Base-by-base conservation (phyloP, 1,139 yeast genomes). In the Candida tropicalis region DNA sequence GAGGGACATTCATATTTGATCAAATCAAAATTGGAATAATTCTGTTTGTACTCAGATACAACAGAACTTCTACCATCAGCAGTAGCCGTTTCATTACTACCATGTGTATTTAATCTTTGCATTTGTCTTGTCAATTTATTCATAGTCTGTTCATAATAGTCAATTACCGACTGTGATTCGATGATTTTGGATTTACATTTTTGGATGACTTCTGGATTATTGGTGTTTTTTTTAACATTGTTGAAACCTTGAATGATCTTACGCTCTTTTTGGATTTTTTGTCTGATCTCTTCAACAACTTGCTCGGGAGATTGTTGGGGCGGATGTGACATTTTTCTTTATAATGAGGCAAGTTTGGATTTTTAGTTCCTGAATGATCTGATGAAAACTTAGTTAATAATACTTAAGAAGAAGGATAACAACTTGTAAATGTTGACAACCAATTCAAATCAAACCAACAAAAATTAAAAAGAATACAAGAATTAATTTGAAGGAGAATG, bases 1-100 rank as follows among this genome's bases (percentile, higher is more conserved):
- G 96, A 87, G 0, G 97, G 97, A 54, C 97, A 88, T 56, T 93
- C 97, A 60, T 89, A 90, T 56, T 90, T 90, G 61, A 89, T 78
- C 48, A 93, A 71, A 62, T 93, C 99, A 55, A 91, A 69, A 28
- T 88, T 73, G 0, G 91, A 79, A 57, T 78, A 81, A 11, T 70
- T 56, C 1, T 83, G 82, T 38, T 66, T 61, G 11, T 57, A 49
- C 15, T 43, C 50, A 4, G 54, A 53, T 6, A 51, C 43, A 3
- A 42, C 49, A 2, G 47, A 46, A 32, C 37, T 39, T 23, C 47
- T 35, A 25, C 45, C 45, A 37, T 38, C 42, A 39, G 11, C 42
- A 24, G n/a, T 23, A 8, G 36, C 41, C 15, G 47, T 43, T 18
- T 47, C 37, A 11, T 48, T 31, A 32, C 39, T 38, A 4, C 44